These are phyloP conservation scores for Eucalyptus caleyi DNA, from an alignment of 345 rosid species.

Conservation along the genomic window DNA sequence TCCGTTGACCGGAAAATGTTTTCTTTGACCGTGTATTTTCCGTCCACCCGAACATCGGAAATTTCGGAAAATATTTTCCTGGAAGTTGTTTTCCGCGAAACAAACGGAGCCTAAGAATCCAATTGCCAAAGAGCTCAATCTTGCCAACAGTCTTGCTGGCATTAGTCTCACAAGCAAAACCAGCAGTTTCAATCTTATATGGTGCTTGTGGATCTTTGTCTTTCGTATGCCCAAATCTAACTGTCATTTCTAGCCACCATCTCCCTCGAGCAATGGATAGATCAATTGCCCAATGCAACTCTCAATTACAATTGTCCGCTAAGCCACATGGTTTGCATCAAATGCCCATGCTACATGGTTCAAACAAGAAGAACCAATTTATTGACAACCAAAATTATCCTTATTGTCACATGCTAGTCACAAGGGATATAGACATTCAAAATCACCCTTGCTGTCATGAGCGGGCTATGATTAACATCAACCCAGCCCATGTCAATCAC, in stretches of 20 bases:
- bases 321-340: background rate
- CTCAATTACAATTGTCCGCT: fast-evolving
- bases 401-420: too few species aligned
- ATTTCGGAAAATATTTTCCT: too few species aligned
- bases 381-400: too few species aligned
- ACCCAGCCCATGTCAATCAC: too few species aligned
- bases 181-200: background rate
- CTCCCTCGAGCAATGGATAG: background rate
- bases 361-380: background rate
- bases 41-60: too few species aligned
- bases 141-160: background rate
- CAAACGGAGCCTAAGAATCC: too few species aligned
- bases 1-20: too few species aligned
- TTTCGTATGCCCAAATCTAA: background rate
- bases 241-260: background rate
- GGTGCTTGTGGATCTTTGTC: background rate
- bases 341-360: background rate
- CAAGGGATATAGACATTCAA: too few species aligned
- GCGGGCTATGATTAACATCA: too few species aligned
- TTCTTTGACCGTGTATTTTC: too few species aligned
- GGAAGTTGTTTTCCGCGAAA: too few species aligned
- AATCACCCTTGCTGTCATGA: fast-evolving
- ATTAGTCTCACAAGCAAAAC: background rate
- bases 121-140: background rate
- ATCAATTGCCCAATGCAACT: background rate